Evolutionary conservation across 805 yeast genomes (phyloP).

Genomic region (Zygoascus tannicola): DNA sequence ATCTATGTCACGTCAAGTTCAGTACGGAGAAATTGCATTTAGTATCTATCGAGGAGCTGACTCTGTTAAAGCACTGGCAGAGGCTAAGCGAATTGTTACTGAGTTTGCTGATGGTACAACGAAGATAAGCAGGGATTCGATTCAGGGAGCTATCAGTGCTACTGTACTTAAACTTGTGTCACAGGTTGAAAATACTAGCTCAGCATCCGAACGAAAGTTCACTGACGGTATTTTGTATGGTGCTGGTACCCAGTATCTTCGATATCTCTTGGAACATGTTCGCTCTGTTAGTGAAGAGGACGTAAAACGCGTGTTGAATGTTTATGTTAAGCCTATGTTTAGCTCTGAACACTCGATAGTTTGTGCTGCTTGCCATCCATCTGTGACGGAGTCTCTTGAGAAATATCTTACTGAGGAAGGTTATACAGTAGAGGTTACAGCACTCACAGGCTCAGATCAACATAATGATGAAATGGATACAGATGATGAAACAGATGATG

Average conservation of each 20-base stretch:
- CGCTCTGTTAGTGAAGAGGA: conserved; percentile 44
- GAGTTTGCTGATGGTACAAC: conserved; percentile 47
- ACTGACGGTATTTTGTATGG: conserved; percentile 55
- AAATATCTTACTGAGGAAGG: conserved; percentile 45
- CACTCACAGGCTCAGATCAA: conserved; percentile 31
- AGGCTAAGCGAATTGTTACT: conserved; percentile 55
- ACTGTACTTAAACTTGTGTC: conserved; percentile 66
- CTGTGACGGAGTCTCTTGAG: conserved; percentile 41
- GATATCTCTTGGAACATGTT: conserved; percentile 43
- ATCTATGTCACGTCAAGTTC: conserved; percentile 46
- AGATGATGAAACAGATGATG: conserved; percentile 19
- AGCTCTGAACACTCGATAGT: conserved; percentile 44
- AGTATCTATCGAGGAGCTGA: conserved; percentile 79
- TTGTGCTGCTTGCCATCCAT: conserved; percentile 67
- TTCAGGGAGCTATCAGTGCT: conserved; percentile 68
- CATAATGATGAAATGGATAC: background rate
- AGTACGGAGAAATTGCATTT: conserved; percentile 58
- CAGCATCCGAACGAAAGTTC: conserved; percentile 60
- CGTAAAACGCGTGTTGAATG: conserved; percentile 35
- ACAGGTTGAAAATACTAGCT: conserved; percentile 50
- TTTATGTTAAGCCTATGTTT: conserved; percentile 60
- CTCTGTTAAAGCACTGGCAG: conserved; percentile 45
- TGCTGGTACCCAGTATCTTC: conserved; percentile 60
- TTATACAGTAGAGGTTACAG: conserved; percentile 51
- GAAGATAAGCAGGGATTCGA: conserved; percentile 46